Evolutionary conservation across 176 grass and related monocot genomes (phyloP).

Genomic region (Carex pumila): DNA sequence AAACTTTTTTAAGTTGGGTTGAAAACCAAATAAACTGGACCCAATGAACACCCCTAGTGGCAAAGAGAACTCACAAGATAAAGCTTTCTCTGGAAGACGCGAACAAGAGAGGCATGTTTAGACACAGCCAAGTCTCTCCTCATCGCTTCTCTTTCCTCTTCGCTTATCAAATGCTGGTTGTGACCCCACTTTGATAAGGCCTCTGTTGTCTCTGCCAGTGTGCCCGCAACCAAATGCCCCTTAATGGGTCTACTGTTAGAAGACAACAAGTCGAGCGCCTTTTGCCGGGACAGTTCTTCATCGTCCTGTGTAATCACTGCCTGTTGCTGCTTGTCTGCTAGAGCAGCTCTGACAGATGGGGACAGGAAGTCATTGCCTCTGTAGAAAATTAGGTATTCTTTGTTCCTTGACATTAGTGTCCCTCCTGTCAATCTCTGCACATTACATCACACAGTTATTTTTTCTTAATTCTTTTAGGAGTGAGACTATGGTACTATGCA

Average conservation of each 20-base stretch:
- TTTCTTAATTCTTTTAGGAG: slow-evolving; percentile 17
- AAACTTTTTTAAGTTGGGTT: too few relatives aligned
- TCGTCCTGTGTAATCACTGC: slow-evolving; percentile 50
- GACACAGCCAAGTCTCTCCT: slow-evolving; percentile 51
- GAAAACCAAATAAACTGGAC: too few relatives aligned
- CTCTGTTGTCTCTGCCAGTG: slow-evolving; percentile 75
- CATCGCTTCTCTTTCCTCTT: slow-evolving; percentile 48
- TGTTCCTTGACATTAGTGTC: slow-evolving; percentile 88
- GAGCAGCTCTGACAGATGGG: slow-evolving; percentile 55
- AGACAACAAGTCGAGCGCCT: slow-evolving; percentile 43
- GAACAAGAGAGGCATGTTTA: slow-evolving; percentile 72
- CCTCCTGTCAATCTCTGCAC: slow-evolving; percentile 97
- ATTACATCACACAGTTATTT: slow-evolving; percentile 17
- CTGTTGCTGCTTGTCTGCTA: slow-evolving; percentile 61
- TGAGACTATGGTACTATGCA: too few relatives aligned
- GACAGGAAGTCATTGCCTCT: slow-evolving; percentile 89
- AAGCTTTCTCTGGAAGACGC: slow-evolving; percentile 72
- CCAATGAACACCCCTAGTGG: too few relatives aligned
- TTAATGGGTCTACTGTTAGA: slow-evolving; percentile 28
- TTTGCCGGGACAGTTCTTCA: slow-evolving; percentile 74
- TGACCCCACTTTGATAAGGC: slow-evolving; percentile 64
- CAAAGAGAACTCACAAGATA: slow-evolving; percentile 46
- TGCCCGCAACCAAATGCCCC: slow-evolving; percentile 62
- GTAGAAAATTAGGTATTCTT: slow-evolving; percentile 85
- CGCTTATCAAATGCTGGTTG: slow-evolving; percentile 27